Base-by-base conservation (phyloP, 306 rosid genomes). In the Rosa lucieae region DNA sequence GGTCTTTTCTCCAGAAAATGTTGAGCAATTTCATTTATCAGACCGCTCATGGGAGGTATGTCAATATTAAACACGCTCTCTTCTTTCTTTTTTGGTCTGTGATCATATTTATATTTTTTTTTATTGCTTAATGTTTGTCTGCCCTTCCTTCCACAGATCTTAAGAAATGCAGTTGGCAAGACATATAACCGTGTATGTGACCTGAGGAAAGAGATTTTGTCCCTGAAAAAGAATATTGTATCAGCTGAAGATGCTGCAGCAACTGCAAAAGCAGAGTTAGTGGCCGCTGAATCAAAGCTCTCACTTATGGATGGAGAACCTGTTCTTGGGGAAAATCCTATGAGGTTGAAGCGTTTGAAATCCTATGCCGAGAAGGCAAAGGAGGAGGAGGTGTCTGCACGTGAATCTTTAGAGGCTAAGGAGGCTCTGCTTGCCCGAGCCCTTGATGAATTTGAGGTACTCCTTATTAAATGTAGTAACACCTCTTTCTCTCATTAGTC, bases 11-110 rank as follows among this genome's bases (percentile, higher is more conserved):
- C 79, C 90, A 6, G 93, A 91, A 82, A 95, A 95, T 79, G 75
- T 89, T 67, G 93, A 91, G 83, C 96, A 84, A 75, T 95, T 91
- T 87, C 98, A 95, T 84, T 87, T 88, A 14, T 91, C 98, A 12
- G 99, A 95, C 84, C 90, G 90, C 85, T 92, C 94, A 37, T 95
- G 99, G 99, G 99, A 95, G 99, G 99, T 95, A 90, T 76, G 42
- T 58, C 44, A 76, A 63, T 21, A 61, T 67, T 26, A 59, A 55
- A 18, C 62, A 61, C 5, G 3, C n/a, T 80, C 63, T 58, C 49
- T 79, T 73, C 62, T 29, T 83, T 67, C 23, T 49, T 21, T 51
- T 18, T 35, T 5, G 0, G 63, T 76, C 10, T 20, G 3, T 51
- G 42, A 37, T 47, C 5, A 58, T 52, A 52, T 56, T 2, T n/a